Evolutionary conservation across 2,329 filamentous ascomycete species (phyloP).

Genomic region (Hyphodiscus sp.): DNA sequence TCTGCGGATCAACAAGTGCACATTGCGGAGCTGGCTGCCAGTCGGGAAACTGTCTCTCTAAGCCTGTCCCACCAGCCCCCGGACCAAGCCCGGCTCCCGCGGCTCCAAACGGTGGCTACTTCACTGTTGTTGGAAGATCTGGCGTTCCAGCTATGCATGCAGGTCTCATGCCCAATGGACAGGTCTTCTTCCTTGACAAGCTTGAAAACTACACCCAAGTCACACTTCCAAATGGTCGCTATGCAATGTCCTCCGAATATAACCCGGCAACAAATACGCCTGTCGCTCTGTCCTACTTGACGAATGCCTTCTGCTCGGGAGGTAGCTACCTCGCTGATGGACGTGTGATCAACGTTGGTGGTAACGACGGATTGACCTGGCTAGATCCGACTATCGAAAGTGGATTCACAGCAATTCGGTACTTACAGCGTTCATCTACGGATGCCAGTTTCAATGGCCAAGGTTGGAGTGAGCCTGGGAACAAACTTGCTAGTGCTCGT

Average conservation of each 20-base stretch:
- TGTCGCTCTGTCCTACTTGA: slow-evolving; percentile 43
- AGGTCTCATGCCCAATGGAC: slow-evolving; percentile 50
- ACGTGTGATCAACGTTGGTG: slow-evolving; percentile 47
- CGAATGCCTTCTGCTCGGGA: slow-evolving; percentile 56
- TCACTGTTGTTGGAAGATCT: slow-evolving; percentile 45
- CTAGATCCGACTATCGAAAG: slow-evolving; percentile 52
- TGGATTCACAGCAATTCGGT: slow-evolving; percentile 52
- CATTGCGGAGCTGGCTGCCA: slow-evolving; percentile 53
- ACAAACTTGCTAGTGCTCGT: slow-evolving; percentile 45
- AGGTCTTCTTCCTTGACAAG: slow-evolving; percentile 56
- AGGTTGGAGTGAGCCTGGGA: slow-evolving; percentile 49
- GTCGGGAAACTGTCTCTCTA: slow-evolving; percentile 43
- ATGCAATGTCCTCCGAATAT: slow-evolving; percentile 54
- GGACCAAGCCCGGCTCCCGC: slow-evolving; percentile 36
- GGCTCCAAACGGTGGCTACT: slow-evolving; percentile 38
- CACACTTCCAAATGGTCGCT: slow-evolving; percentile 45
- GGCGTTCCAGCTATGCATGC: slow-evolving; percentile 61
- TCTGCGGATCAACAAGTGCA: slow-evolving; percentile 39
- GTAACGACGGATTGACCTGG: slow-evolving; percentile 48
- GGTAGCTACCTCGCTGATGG: slow-evolving; percentile 53
- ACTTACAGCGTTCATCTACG: slow-evolving; percentile 42
- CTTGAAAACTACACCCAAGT: slow-evolving; percentile 56
- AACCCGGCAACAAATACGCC: slow-evolving; percentile 43
- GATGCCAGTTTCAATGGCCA: slow-evolving; percentile 41
- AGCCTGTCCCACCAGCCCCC: slow-evolving; percentile 30